These are phyloP conservation scores for Geotrichum australiense DNA, from an alignment of 1,139 yeast species.

Conservation along the genomic window DNA sequence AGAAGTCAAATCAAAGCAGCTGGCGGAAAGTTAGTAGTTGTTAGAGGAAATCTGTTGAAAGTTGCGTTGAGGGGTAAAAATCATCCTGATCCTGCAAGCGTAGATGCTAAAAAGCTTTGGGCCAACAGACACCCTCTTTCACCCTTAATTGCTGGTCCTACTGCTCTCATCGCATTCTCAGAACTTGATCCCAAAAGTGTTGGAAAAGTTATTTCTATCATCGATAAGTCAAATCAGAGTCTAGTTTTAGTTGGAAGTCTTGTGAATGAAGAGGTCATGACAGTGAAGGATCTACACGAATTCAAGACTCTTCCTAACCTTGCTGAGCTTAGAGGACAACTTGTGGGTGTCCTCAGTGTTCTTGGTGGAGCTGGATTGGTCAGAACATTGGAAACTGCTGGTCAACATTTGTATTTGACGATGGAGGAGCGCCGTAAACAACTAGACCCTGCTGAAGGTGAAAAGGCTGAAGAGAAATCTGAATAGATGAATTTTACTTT, in stretches of 20 bases:
- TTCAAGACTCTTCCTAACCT: constrained; percentile 71
- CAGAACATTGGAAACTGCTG: constrained; percentile 64
- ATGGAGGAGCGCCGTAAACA: constrained; percentile 55
- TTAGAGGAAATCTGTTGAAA: constrained; percentile 62
- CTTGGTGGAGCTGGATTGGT: constrained; percentile 89
- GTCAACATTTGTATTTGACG: constrained; percentile 64
- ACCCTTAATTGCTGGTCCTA: constrained; percentile 73
- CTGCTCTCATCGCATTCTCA: constrained; percentile 68
- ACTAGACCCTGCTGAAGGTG: constrained; percentile 26
- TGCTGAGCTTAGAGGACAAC: constrained; percentile 67
- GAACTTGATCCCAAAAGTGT: constrained; percentile 66
- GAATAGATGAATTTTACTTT: too few relatives aligned
- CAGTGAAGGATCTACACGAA: constrained; percentile 46
- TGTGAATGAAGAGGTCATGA: constrained; percentile 54
- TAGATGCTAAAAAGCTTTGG: constrained; percentile 35
- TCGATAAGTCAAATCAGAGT: constrained; percentile 63
- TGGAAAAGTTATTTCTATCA: constrained; percentile 50
- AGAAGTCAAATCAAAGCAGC: constrained; percentile 54
- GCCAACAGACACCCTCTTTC: constrained; percentile 57
- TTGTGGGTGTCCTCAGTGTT: constrained; percentile 76
- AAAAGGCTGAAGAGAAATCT: constrained; percentile 3
- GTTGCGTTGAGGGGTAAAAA: constrained; percentile 69
- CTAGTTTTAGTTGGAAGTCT: constrained; percentile 80
- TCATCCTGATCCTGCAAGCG: constrained; percentile 69
- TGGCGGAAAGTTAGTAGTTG: constrained; percentile 61